Conservation (phyloP, 805 yeast genomes). For the Naumovozyma dairenensis region DNA sequence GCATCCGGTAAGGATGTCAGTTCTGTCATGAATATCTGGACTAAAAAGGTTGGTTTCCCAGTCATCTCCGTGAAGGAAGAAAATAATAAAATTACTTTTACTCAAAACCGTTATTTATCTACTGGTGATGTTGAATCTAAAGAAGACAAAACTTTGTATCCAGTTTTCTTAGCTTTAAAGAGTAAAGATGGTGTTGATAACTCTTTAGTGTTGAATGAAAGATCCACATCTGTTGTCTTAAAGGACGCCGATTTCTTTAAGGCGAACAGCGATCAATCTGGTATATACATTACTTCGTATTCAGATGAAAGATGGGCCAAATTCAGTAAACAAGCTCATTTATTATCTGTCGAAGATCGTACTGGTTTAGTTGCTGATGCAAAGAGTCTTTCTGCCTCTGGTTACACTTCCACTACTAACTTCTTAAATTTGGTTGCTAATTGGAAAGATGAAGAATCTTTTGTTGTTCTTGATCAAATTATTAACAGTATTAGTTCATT, state of each 20-base stretch:
- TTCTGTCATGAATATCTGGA: conserved; percentile 60
- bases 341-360: conserved; percentile 66
- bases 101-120: conserved; percentile 63
- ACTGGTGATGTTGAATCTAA: conserved; percentile 70
- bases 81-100: conserved; percentile 40
- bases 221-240: conserved; percentile 38
- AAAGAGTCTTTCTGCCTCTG: conserved; percentile 57
- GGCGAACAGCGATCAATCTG: conserved; percentile 63
- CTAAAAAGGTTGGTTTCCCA: conserved; percentile 65
- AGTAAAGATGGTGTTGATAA: conserved; percentile 54
- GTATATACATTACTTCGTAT: conserved; percentile 66
- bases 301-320: conserved; percentile 57
- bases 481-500: conserved; percentile 38
- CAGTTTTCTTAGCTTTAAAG: conserved; percentile 53
- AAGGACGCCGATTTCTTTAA: conserved; percentile 44
- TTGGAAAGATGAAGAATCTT: conserved; percentile 52
- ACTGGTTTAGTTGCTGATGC: conserved; percentile 77
- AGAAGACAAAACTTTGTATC: conserved; percentile 59
- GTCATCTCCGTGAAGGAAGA: conserved; percentile 41
- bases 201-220: conserved; percentile 42
- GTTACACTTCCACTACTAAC: conserved; percentile 50
- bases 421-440: conserved; percentile 48
- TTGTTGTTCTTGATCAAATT: conserved; percentile 60
- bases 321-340: conserved; percentile 47
- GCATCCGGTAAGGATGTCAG: conserved; percentile 54